phyloP scores from a whole-genome alignment of 2,329 filamentous ascomycete species.

The Teratosphaeria pseudoeucalypti region DNA sequence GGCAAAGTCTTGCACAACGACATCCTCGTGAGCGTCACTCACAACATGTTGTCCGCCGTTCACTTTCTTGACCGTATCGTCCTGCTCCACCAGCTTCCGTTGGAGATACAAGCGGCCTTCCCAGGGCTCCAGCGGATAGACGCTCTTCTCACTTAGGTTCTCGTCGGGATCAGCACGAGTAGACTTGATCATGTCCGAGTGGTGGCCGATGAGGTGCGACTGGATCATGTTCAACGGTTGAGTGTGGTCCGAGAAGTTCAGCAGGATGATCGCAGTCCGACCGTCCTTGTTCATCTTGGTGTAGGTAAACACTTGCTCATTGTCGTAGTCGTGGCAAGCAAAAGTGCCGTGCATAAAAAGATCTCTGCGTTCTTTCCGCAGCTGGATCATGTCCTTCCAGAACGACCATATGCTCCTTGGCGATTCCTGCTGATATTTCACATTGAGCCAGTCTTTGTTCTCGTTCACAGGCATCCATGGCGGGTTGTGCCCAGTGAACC shows the following conservation, averaged over 20 bases:
- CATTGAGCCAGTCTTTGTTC: conserved; percentile 53
- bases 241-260: conserved; percentile 28
- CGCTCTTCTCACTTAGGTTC: conserved; percentile 22
- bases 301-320: conserved; percentile 44
- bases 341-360: conserved; percentile 61
- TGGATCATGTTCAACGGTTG: conserved; percentile 1
- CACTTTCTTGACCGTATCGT: conserved; percentile 9
- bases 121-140: conserved; percentile 20
- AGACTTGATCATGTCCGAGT: conserved; percentile 10
- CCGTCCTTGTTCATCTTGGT: conserved; percentile 22
- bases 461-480: conserved; percentile 66
- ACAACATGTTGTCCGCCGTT: neutral
- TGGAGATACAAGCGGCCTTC: conserved; percentile 29
- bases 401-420: conserved; percentile 47
- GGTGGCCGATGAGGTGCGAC: neutral
- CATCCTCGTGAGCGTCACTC: neutral
- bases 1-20: neutral
- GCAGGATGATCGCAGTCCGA: conserved; percentile 25
- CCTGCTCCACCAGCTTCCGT: conserved; percentile 8
- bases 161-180: conserved; percentile 33
- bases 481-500: conserved; percentile 46
- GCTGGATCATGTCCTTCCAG: conserved; percentile 44
- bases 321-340: conserved; percentile 41
- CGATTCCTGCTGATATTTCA: conserved; percentile 41
- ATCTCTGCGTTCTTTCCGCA: conserved; percentile 51